Percentiles rank a stretch among this genome's conserved stretches.
Evolutionary conservation across 139 green algal species (phyloP).

Genomic region (Astrephomene gubernaculifera): DNA sequence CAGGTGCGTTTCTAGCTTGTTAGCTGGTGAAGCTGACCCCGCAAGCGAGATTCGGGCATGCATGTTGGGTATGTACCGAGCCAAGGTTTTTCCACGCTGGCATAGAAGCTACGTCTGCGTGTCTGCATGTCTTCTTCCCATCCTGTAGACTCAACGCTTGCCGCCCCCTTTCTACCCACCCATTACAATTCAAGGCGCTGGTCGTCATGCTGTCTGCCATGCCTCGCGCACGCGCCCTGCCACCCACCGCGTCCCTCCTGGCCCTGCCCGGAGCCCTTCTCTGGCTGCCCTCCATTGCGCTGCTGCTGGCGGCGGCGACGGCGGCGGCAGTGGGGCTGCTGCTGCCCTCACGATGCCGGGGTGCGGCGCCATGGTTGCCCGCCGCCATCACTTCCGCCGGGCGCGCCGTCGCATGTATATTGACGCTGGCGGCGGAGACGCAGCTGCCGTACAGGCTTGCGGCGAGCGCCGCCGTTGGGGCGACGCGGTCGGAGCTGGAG

Average conservation of each 20-base stretch:
- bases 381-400: conserved; percentile 10
- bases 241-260: background rate
- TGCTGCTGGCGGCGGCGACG: background rate
- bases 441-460: background rate
- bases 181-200: too few species aligned
- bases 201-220: background rate
- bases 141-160: background rate
- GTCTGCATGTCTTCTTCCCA: background rate
- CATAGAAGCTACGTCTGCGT: background rate
- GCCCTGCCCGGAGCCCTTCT: background rate
- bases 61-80: background rate
- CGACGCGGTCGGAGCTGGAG: background rate
- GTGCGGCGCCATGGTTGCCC: conserved; percentile 14
- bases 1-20: background rate
- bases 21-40: background rate
- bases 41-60: background rate
- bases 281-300: background rate
- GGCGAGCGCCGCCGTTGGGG: background rate
- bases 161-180: background rate
- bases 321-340: background rate
- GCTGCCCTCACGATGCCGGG: too few species aligned
- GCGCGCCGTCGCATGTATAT: background rate
- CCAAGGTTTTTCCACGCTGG: background rate
- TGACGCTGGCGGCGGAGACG: background rate
- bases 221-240: background rate